These are phyloP conservation scores for Naganishia randhawae DNA, from an alignment of 768 basidiomycete genomes.

Conservation along the genomic window DNA sequence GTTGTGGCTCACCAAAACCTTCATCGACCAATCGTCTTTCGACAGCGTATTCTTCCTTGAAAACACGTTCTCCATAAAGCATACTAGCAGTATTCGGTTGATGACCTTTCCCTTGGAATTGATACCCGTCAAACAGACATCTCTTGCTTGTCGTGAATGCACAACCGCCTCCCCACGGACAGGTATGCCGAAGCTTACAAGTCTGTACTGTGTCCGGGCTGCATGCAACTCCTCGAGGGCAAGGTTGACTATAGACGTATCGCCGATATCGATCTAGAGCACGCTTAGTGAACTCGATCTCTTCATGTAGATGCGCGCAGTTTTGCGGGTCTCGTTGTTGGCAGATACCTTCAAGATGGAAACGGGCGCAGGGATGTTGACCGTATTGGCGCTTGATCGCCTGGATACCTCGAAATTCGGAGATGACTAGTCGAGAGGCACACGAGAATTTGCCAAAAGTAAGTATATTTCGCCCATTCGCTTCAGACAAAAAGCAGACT, in stretches of 20 bases:
- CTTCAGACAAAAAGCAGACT: neutral
- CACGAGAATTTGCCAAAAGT: neutral
- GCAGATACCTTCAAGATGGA: conserved; percentile 13
- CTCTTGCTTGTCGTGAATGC: neutral
- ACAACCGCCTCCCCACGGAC: conserved; percentile 10
- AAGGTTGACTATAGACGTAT: conserved; percentile 18
- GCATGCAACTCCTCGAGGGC: conserved; percentile 5
- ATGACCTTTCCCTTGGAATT: conserved; percentile 13
- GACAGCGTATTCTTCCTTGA: neutral
- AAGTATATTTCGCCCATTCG: neutral
- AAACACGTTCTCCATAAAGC: neutral
- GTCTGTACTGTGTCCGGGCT: neutral
- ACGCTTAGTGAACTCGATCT: neutral
- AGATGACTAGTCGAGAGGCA: neutral
- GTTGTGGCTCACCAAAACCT: neutral
- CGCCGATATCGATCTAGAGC: conserved; percentile 18
- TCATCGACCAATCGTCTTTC: neutral
- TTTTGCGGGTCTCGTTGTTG: neutral
- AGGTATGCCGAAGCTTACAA: conserved; percentile 11
- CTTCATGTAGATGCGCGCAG: conserved; percentile 1
- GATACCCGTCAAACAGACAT: conserved; percentile 5
- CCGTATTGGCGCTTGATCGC: neutral
- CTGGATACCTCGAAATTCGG: conserved; percentile 11
- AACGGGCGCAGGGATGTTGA: conserved; percentile 1
- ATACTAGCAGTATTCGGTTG: conserved; percentile 13